A percentile compares a stretch with the other conserved stretches of the same genome.
Evolutionary conservation across 2,329 filamentous ascomycete species (phyloP).

Genomic region (Orbilia blumenaviensis): DNA sequence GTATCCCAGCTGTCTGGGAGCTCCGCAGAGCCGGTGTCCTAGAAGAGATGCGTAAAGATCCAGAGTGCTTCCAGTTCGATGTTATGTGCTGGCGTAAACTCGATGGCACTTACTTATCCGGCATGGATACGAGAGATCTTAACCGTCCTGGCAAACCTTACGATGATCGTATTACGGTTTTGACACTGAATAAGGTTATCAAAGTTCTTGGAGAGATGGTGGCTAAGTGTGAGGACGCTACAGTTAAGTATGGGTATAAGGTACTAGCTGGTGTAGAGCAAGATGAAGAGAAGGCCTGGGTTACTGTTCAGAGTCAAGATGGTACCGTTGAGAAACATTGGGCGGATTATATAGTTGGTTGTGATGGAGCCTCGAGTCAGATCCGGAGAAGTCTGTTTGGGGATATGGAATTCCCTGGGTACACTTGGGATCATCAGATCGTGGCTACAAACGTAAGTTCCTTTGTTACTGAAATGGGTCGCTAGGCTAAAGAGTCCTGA

Average conservation of each 20-base stretch:
- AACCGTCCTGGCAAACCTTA: slow-evolving; percentile 59
- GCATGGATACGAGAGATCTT: slow-evolving; percentile 57
- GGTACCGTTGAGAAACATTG: slow-evolving; percentile 58
- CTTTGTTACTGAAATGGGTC: not conserved
- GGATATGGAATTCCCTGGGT: slow-evolving; percentile 66
- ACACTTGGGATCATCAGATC: slow-evolving; percentile 70
- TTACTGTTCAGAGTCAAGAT: slow-evolving; percentile 17
- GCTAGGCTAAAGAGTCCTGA: not conserved
- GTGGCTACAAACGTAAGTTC: slow-evolving; percentile 69
- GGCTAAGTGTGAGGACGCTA: slow-evolving; percentile 59
- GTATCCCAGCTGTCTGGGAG: slow-evolving; percentile 68
- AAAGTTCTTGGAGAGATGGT: slow-evolving; percentile 62
- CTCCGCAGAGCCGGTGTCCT: slow-evolving; percentile 70
- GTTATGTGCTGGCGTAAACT: slow-evolving; percentile 64
- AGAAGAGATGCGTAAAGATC: slow-evolving; percentile 63
- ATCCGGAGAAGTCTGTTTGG: slow-evolving; percentile 67
- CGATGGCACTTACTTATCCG: slow-evolving; percentile 60
- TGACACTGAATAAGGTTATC: slow-evolving; percentile 63
- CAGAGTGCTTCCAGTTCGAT: slow-evolving; percentile 62
- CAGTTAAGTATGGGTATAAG: slow-evolving; percentile 64
- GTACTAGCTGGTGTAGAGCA: slow-evolving; percentile 64
- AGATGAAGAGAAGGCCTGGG: slow-evolving; percentile 59
- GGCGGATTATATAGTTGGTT: slow-evolving; percentile 68
- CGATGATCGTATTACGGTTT: slow-evolving; percentile 61
- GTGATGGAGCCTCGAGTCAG: slow-evolving; percentile 67